Percentiles rank a stretch among this genome's conserved stretches.
phyloP scores from a whole-genome alignment of 208 protist species.

The Leishmania amazonensis region DNA sequence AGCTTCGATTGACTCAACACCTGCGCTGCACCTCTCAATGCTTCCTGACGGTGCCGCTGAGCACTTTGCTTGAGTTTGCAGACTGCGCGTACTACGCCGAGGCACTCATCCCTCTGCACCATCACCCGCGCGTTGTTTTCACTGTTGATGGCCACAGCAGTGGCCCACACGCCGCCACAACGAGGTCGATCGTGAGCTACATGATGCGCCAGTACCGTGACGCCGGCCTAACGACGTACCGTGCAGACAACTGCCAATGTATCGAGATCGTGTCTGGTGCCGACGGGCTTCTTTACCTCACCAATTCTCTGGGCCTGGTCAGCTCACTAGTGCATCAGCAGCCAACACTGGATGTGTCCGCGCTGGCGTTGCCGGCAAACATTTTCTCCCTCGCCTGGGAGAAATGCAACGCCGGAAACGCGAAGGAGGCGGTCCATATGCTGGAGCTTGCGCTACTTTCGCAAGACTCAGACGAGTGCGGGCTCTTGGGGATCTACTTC shows the following conservation, averaged over 20 bases:
- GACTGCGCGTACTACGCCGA: constrained; percentile 45
- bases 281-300: constrained; percentile 55
- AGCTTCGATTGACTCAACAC: constrained; percentile 32
- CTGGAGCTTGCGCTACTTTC: constrained; percentile 41
- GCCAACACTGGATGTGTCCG: constrained; percentile 6
- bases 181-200: constrained; percentile 20
- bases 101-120: constrained; percentile 52
- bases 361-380: constrained; percentile 6
- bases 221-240: constrained; percentile 11
- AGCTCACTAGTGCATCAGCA: constrained; percentile 22
- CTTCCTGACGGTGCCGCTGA: constrained; percentile 38
- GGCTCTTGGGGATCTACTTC: constrained; percentile 23
- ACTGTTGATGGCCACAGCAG: constrained; percentile 28
- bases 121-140: constrained; percentile 41
- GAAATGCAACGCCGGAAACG: constrained; percentile 23
- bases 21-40: constrained; percentile 25
- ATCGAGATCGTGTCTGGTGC: constrained; percentile 45
- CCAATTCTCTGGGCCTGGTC: constrained; percentile 52
- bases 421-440: constrained; percentile 33
- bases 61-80: constrained; percentile 27
- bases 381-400: constrained; percentile 18
- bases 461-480: constrained; percentile 11
- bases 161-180: neutral
- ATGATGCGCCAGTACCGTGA: constrained; percentile 16
- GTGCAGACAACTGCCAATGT: constrained; percentile 18